Conservation (phyloP, 805 yeast genomes). For the Nakazawaea anatomiae region DNA sequence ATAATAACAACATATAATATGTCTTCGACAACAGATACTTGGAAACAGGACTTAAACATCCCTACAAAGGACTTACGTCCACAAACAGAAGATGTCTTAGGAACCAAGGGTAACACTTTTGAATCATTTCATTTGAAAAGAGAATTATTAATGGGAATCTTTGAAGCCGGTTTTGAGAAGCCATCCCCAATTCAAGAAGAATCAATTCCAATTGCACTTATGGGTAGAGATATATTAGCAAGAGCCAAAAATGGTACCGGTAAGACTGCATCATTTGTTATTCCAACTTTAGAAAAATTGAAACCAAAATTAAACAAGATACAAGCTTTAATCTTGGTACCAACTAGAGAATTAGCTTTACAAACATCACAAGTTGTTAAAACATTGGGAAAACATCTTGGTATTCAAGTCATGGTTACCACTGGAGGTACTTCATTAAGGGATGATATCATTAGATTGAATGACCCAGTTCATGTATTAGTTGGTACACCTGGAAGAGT, state of each 20-base stretch:
- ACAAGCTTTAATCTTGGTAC: conserved; percentile 90
- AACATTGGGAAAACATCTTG: conserved; percentile 91
- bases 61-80: conserved; percentile 90
- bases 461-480: conserved; percentile 87
- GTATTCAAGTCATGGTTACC: conserved; percentile 92
- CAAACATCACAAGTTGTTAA: conserved; percentile 97
- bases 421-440: conserved; percentile 95
- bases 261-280: conserved; percentile 94
- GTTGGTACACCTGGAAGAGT: conserved; percentile 99
- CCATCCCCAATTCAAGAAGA: conserved; percentile 99
- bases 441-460: conserved; percentile 90
- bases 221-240: conserved; percentile 94
- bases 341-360: conserved; percentile 95
- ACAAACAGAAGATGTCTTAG: conserved; percentile 93
- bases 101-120: conserved; percentile 83
- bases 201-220: conserved; percentile 89
- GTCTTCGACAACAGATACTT: conserved; percentile 31
- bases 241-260: conserved; percentile 99
- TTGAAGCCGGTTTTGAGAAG: conserved; percentile 97
- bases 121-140: conserved; percentile 91
- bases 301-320: conserved; percentile 80
- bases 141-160: conserved; percentile 95
- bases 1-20: background rate
- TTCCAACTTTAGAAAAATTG: conserved; percentile 85
- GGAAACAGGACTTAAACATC: conserved; percentile 71